Base-by-base conservation (phyloP, 2,329 filamentous ascomycete species). In the Pseudocercospora macadamiae region DNA sequence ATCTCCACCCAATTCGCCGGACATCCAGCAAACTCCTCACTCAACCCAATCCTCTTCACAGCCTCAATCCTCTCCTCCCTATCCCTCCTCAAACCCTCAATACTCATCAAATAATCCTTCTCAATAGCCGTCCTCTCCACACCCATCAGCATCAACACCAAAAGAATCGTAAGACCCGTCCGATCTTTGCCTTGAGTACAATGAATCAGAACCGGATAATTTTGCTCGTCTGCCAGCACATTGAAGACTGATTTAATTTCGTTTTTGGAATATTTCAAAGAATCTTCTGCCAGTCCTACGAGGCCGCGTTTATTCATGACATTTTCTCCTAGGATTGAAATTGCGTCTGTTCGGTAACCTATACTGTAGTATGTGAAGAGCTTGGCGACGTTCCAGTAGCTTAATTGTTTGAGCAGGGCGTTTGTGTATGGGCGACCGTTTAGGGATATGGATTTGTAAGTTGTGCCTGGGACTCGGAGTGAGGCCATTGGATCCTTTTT, bases 121-220 rank as follows among this genome's bases (percentile, higher is more conserved):
- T 84, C 79, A 39, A 96, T 86, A 2, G 85, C 88, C 0, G 80
- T 71, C 1, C 79, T 58, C 0, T 86, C 83, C 1, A 89, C 71
- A 25, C 70, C 76, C 3, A 89, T 78, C 9, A 89, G 76, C 68
- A 93, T 79, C 18, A 96, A 76, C 0, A 89, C 74, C 3, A 96
- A 77, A 37, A 89, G 78, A 4, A 91, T 79, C 9, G 90, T 79
- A 10, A 96, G 77, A 0, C 92, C 92, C 1, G 86, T 92, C 2
- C 92, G 84, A 70, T 96, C 92, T 72, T 96, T 96, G 58, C 92
- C 92, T 69, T 96, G 91, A 0, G 91, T 95, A 74, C 92, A 96
- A 74, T 96, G 91, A 2, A 95, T 77, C 6, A 96, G 71, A 1
- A 87, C 74, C 0, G 91, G 91, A 63, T 86, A 85, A 14, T 79